A percentile compares a stretch with the other conserved stretches of the same genome.
Conservation (phyloP, 192 early-diverging fungal genomes). For the Phlyctochytrium bullatum region DNA sequence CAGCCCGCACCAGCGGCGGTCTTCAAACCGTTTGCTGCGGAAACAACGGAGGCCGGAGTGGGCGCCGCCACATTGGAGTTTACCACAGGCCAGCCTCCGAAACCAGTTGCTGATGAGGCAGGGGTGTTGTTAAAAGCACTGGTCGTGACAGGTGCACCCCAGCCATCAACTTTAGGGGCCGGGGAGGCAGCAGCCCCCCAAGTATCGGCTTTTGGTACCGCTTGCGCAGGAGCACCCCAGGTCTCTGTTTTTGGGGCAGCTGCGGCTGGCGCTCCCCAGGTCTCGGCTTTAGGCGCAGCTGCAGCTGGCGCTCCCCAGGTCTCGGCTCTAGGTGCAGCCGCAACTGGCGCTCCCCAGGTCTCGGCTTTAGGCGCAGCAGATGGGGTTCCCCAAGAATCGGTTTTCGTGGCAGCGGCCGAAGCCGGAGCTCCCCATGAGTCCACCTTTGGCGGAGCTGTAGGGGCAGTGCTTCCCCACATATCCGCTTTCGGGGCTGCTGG, state of each 20-base stretch:
- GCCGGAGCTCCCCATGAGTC: slow-evolving; percentile 30
- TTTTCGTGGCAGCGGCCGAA: slow-evolving; percentile 1
- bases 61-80: too few species aligned
- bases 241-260: background rate
- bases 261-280: background rate
- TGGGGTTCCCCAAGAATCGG: background rate
- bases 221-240: background rate
- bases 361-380: background rate
- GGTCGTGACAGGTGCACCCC: background rate
- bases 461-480: slow-evolving; percentile 15
- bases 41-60: background rate
- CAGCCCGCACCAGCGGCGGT: slow-evolving; percentile 32
- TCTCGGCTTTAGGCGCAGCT: background rate
- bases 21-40: background rate
- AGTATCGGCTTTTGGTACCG: background rate
- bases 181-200: background rate
- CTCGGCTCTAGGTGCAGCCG: slow-evolving; percentile 1
- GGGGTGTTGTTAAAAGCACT: too few species aligned
- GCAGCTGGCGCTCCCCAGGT: background rate
- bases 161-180: background rate
- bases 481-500: slow-evolving; percentile 20
- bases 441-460: slow-evolving; percentile 21
- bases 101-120: too few species aligned
- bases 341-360: slow-evolving; percentile 6
- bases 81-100: too few species aligned